These are phyloP conservation scores for Marchantia paleacea DNA, from an alignment of 225 moss, liverwort and hornwort species.

Conservation along the genomic window DNA sequence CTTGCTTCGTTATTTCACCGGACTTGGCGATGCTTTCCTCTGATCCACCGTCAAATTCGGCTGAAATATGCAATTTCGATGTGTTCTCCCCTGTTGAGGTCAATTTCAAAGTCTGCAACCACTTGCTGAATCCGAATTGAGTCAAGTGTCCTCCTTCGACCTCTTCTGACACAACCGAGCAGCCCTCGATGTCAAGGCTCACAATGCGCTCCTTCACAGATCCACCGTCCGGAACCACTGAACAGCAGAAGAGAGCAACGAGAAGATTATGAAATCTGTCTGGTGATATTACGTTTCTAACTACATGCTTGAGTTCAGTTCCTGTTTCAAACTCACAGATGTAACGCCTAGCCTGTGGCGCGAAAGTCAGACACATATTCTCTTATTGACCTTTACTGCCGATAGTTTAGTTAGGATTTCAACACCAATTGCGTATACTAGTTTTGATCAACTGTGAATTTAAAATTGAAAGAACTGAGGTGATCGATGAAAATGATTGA, in stretches of 20 bases:
- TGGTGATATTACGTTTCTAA: no score
- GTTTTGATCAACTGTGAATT: no score
- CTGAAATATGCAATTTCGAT: background rate
- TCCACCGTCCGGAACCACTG: conserved; percentile 2
- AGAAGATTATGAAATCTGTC: no score
- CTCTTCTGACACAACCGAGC: background rate
- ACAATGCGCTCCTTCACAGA: background rate
- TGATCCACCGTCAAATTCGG: conserved; percentile 1
- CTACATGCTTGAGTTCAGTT: no score
- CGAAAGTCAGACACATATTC: no score
- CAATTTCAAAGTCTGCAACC: conserved; percentile 3
- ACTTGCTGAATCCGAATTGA: conserved; percentile 12
- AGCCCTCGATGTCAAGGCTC: background rate
- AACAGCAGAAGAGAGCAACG: background rate
- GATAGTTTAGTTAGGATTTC: no score
- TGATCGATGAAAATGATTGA: no score
- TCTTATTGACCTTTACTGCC: no score
- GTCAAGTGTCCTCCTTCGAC: background rate
- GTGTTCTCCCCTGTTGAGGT: background rate
- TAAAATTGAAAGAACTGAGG: no score
- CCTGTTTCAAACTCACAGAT: no score
- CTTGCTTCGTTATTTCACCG: background rate
- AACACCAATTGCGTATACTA: no score
- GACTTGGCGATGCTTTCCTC: background rate
- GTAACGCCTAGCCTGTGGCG: no score